phyloP scores from a whole-genome alignment of 495 filamentous ascomycete species.

The Xylaria sp. region DNA sequence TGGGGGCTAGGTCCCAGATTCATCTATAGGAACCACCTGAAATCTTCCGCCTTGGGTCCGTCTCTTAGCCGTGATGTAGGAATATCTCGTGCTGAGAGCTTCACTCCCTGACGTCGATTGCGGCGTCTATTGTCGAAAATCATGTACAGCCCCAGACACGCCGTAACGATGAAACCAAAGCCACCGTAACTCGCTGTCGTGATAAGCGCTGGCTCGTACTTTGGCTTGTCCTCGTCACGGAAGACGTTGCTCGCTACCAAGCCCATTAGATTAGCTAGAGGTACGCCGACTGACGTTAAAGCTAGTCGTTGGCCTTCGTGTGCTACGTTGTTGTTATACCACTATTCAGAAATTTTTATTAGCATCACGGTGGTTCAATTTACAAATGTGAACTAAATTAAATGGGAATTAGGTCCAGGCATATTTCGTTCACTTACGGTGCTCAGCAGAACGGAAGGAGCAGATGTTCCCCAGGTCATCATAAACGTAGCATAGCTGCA shows the following conservation, averaged over 20 bases:
- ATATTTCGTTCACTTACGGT: conserved; percentile 40
- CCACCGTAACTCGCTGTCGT: conserved; percentile 79
- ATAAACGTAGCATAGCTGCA: conserved; percentile 72
- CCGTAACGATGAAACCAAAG: conserved; percentile 63
- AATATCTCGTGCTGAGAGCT: conserved; percentile 67
- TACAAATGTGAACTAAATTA: not conserved
- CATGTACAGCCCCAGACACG: conserved; percentile 71
- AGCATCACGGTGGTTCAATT: not conserved
- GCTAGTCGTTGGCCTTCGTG: conserved; percentile 75
- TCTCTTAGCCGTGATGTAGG: conserved; percentile 72
- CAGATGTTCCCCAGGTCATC: conserved; percentile 79
- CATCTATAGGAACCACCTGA: conserved; percentile 71
- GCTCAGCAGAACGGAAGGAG: conserved; percentile 60
- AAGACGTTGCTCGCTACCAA: conserved; percentile 78
- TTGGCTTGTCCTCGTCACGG: conserved; percentile 70
- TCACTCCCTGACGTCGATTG: conserved; percentile 65
- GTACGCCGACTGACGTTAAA: conserved; percentile 75
- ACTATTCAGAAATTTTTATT: conserved; percentile 34
- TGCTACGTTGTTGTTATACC: conserved; percentile 85
- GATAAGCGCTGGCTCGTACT: conserved; percentile 75
- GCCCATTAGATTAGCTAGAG: conserved; percentile 83
- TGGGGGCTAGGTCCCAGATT: not conserved
- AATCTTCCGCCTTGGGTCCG: conserved; percentile 68
- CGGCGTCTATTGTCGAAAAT: conserved; percentile 70
- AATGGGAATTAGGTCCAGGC: not conserved